Conservation (phyloP, 331 rosid species). For the Malus hybrid region DNA sequence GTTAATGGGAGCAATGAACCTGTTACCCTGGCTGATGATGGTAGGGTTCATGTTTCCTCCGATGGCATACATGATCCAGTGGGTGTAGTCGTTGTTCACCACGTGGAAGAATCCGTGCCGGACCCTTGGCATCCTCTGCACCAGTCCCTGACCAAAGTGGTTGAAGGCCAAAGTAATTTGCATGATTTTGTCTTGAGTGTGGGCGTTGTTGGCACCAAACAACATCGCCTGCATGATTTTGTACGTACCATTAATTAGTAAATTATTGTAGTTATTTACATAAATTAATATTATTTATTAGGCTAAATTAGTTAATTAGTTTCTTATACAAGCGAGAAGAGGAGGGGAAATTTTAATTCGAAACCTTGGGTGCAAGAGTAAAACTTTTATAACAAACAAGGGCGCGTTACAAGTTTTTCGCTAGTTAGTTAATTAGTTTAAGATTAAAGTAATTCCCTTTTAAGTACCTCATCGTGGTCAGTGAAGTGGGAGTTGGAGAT, state of each 20-base stretch:
- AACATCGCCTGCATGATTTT: slow-evolving; percentile 55
- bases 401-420: no score
- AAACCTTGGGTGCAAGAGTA: no score
- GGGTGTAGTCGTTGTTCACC: slow-evolving; percentile 77
- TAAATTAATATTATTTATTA: no score
- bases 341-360: no score
- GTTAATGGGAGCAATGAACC: slow-evolving; percentile 31
- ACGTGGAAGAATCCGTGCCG: slow-evolving; percentile 65
- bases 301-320: no score
- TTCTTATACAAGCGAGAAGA: no score
- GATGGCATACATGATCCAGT: slow-evolving; percentile 90
- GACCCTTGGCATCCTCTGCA: slow-evolving; percentile 77
- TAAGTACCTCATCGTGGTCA: slow-evolving; percentile 55
- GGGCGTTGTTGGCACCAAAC: slow-evolving; percentile 55
- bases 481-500: slow-evolving; percentile 80
- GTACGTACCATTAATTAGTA: not conserved
- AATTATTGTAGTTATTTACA: no score
- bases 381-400: no score
- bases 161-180: slow-evolving; percentile 83
- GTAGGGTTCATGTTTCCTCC: slow-evolving; percentile 76
- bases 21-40: slow-evolving; percentile 71
- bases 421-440: not conserved
- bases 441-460: not conserved
- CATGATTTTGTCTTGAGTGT: slow-evolving; percentile 39
- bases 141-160: slow-evolving; percentile 61